Percentiles rank a stretch among this genome's conserved stretches.
phyloP scores from a whole-genome alignment of 108 stramenopile genomes.

The Cyclotella baltica region DNA sequence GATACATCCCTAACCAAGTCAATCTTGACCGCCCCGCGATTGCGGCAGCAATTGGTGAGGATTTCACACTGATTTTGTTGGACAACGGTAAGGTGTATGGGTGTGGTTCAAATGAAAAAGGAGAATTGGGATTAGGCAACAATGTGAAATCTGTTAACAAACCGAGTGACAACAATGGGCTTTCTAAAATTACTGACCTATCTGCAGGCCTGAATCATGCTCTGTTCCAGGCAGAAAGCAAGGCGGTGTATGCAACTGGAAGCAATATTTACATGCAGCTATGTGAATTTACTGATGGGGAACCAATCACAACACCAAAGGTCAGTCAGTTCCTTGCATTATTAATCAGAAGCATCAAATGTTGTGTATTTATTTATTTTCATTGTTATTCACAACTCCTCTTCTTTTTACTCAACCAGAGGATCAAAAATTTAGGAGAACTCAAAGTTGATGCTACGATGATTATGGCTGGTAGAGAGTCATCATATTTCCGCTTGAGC shows the following conservation, averaged over 20 bases:
- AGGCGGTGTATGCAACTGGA: conserved; percentile 43
- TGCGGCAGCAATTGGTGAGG: conserved; percentile 40
- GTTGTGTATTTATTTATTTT: background rate
- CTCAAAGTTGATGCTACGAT: background rate
- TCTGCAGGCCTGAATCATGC: conserved; percentile 51
- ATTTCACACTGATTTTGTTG: conserved; percentile 39
- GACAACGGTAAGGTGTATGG: conserved; percentile 41
- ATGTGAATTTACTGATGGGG: conserved; percentile 47
- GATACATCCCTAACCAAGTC: conserved; percentile 21
- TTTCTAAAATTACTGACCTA: conserved; percentile 26
- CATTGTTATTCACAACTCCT: background rate
- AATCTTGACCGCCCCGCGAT: conserved; percentile 10
- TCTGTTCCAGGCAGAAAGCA: conserved; percentile 20
- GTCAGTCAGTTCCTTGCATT: background rate
- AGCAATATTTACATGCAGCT: conserved; percentile 52
- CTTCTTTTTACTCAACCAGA: conserved; percentile 4
- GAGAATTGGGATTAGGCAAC: conserved; percentile 52
- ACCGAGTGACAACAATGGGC: conserved; percentile 26
- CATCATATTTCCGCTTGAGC: conserved; percentile 39
- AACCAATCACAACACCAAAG: conserved; percentile 20
- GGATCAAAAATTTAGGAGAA: background rate
- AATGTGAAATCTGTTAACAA: conserved; percentile 6
- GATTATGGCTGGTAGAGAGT: conserved; percentile 32
- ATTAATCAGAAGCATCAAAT: background rate
- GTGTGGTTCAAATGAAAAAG: conserved; percentile 53